Percentiles rank a stretch among this genome's conserved stretches.
Evolutionary conservation across 2,329 filamentous ascomycete species (phyloP).

Genomic region (Fusarium sp.): DNA sequence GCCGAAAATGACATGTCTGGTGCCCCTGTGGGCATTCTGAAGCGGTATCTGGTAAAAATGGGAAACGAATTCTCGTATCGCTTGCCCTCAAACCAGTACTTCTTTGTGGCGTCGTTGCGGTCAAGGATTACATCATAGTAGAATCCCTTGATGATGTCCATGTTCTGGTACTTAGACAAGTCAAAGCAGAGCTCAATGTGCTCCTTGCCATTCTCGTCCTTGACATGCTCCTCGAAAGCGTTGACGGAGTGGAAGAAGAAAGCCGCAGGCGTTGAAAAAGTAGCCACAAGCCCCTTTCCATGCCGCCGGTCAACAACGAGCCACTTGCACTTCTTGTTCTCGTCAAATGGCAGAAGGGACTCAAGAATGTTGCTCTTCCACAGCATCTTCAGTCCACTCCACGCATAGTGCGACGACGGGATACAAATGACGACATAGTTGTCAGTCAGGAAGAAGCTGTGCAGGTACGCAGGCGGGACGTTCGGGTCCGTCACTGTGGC

Average conservation of each 20-base stretch:
- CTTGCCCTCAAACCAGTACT: slow-evolving; percentile 57
- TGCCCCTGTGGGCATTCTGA: slow-evolving; percentile 48
- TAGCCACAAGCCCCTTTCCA: slow-evolving; percentile 73
- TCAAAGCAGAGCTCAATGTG: slow-evolving; percentile 72
- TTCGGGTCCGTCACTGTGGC: slow-evolving; percentile 69
- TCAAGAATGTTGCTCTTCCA: slow-evolving; percentile 77
- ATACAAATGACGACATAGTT: slow-evolving; percentile 80
- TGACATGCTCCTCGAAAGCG: slow-evolving; percentile 72
- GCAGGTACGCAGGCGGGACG: slow-evolving; percentile 77
- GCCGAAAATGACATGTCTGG: slow-evolving; percentile 28
- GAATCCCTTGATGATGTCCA: slow-evolving; percentile 73
- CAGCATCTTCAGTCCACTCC: slow-evolving; percentile 69
- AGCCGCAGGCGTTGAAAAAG: slow-evolving; percentile 74
- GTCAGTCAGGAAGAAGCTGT: slow-evolving; percentile 81
- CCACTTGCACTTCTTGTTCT: slow-evolving; percentile 71
- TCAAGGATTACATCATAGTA: slow-evolving; percentile 77
- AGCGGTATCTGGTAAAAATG: slow-evolving; percentile 58
- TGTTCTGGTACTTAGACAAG: slow-evolving; percentile 70
- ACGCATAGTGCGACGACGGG: slow-evolving; percentile 72
- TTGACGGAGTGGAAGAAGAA: slow-evolving; percentile 88
- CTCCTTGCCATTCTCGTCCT: slow-evolving; percentile 49
- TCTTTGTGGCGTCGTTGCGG: slow-evolving; percentile 58
- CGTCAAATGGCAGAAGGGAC: slow-evolving; percentile 73
- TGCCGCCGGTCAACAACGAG: slow-evolving; percentile 77
- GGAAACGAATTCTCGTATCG: slow-evolving; percentile 52